Evolutionary conservation across 148 eudicot species (phyloP).

Genomic region (Camellia lanceoleosa): DNA sequence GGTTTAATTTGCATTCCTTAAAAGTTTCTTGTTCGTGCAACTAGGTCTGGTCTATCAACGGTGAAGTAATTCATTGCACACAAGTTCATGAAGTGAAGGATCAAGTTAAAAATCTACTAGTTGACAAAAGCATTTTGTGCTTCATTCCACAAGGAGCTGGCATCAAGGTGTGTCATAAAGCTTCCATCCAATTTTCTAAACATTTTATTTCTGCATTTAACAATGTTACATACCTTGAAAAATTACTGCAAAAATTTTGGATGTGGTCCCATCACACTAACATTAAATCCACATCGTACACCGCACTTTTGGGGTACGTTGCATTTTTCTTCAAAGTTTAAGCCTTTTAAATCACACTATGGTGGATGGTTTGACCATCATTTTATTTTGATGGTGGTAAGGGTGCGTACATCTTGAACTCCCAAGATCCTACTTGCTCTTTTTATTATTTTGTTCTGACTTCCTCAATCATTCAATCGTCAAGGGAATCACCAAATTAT

Average conservation of each 20-base stretch:
- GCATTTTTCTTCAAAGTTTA: neutral
- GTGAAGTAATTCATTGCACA: conserved; percentile 34
- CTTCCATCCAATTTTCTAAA: too few species aligned
- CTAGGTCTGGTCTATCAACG: conserved; percentile 39
- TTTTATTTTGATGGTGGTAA: too few species aligned
- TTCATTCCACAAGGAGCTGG: conserved; percentile 55
- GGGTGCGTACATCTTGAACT: too few species aligned
- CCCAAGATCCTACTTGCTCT: too few species aligned
- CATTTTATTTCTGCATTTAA: too few species aligned
- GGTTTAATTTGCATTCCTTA: neutral
- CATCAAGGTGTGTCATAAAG: conserved; percentile 32
- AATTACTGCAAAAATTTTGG: too few species aligned
- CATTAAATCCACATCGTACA: too few species aligned
- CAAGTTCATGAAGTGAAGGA: conserved; percentile 54
- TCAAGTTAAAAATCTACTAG: conserved; percentile 39
- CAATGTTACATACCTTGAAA: too few species aligned
- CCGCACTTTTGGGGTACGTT: too few species aligned
- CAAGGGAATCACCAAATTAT: neutral
- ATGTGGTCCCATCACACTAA: too few species aligned
- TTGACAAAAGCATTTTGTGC: conserved; percentile 41
- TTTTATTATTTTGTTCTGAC: neutral
- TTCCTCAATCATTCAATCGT: neutral
- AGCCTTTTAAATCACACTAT: neutral
- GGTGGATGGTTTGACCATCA: neutral
- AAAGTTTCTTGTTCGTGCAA: conserved; percentile 6